A percentile compares a stretch with the other conserved stretches of the same genome.
These are phyloP conservation scores for Suzukiozyma palmioleophila DNA, from an alignment of 1,139 yeast species.

Conservation along the genomic window DNA sequence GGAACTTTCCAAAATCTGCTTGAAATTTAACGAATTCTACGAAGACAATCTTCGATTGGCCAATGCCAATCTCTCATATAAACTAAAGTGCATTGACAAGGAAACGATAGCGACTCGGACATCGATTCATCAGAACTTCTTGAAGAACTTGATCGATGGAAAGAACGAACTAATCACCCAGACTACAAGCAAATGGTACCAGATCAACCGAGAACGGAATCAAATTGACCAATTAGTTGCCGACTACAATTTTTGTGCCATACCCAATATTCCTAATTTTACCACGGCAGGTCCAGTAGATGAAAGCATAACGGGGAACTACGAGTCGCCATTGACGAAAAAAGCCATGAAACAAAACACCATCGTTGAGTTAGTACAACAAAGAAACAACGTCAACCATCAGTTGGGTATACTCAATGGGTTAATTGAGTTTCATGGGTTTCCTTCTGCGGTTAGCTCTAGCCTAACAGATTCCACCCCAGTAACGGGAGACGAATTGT, in stretches of 20 bases:
- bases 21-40: conserved; percentile 65
- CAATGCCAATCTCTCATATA: conserved; percentile 65
- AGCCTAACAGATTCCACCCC: conserved; percentile 18
- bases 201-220: conserved; percentile 83
- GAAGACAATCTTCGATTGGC: conserved; percentile 68
- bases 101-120: conserved; percentile 81
- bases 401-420: conserved; percentile 59
- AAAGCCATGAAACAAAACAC: conserved; percentile 36
- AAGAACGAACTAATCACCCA: conserved; percentile 62
- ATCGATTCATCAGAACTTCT: conserved; percentile 79
- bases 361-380: conserved; percentile 44
- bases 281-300: conserved; percentile 10
- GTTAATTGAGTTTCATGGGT: conserved; percentile 53
- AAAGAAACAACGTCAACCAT: conserved; percentile 49
- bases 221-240: conserved; percentile 70
- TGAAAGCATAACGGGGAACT: conserved; percentile 7
- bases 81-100: conserved; percentile 68
- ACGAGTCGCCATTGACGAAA: conserved; percentile 23
- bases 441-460: conserved; percentile 60
- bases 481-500: conserved; percentile 26
- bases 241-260: conserved; percentile 35
- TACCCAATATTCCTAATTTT: conserved; percentile 26
- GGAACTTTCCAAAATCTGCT: conserved; percentile 61
- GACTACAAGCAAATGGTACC: conserved; percentile 89
- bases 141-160: conserved; percentile 63